Evolutionary conservation across 805 yeast species (phyloP).

Genomic region (Cyberlindnera amylophila): DNA sequence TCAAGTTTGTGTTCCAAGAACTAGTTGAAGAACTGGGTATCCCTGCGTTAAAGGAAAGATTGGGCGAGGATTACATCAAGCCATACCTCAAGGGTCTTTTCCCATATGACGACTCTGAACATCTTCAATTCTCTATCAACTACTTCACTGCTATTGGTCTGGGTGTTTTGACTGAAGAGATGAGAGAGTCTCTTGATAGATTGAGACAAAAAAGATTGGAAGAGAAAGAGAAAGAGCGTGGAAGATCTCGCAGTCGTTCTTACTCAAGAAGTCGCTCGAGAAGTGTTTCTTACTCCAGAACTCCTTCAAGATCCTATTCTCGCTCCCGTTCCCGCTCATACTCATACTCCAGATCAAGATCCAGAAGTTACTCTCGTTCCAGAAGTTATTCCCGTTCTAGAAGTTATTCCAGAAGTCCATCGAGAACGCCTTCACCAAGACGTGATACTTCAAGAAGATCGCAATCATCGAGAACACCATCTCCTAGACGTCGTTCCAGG

Average conservation of each 20-base stretch:
- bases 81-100: conserved; percentile 56
- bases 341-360: conserved; percentile 4
- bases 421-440: conserved; percentile 7
- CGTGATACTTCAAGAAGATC: conserved; percentile 3
- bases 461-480: conserved; percentile 16
- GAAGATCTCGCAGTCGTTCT: conserved; percentile 23
- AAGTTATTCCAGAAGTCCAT: conserved; percentile 2
- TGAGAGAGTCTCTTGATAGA: conserved; percentile 53
- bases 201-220: conserved; percentile 28
- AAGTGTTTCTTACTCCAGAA: conserved; percentile 10
- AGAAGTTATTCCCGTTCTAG: conserved; percentile 1
- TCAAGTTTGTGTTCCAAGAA: conserved; percentile 78
- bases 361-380: conserved; percentile 3
- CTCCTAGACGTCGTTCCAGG: conserved; percentile 20
- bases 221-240: conserved; percentile 10
- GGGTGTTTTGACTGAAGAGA: conserved; percentile 76
- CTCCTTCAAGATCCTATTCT: conserved; percentile 17
- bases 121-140: conserved; percentile 75
- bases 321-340: conserved; percentile 9
- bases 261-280: conserved; percentile 17
- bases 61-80: conserved; percentile 49
- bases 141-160: conserved; percentile 90
- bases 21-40: conserved; percentile 74
- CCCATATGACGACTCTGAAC: conserved; percentile 51
- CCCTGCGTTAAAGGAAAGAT: conserved; percentile 41